These are phyloP conservation scores for Xanthoceras sorbifolium DNA, from an alignment of 345 rosid species.

Conservation along the genomic window DNA sequence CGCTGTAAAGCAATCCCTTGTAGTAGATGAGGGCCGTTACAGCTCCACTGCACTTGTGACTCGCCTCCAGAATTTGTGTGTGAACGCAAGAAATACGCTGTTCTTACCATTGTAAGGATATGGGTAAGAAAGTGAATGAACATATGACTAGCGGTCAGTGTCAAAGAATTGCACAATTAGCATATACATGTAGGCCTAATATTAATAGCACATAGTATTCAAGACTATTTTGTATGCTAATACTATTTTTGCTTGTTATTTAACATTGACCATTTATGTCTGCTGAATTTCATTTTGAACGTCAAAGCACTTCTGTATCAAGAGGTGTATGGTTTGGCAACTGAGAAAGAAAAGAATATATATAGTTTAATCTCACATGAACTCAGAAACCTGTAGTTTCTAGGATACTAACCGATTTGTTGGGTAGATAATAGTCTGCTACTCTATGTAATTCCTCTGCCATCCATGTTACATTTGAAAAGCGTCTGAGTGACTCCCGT, in stretches of 20 bases:
- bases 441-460: conserved; percentile 92
- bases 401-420: conserved; percentile 63
- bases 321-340: not conserved
- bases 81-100: conserved; percentile 95
- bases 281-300: too few species aligned
- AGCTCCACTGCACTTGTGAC: conserved; percentile 61
- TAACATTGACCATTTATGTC: too few species aligned
- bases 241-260: too few species aligned
- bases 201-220: too few species aligned
- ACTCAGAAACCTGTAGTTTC: not conserved
- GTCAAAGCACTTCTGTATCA: not conserved
- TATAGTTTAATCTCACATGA: not conserved
- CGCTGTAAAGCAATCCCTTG: conserved; percentile 85
- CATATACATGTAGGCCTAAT: not conserved
- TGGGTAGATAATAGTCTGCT: conserved; percentile 71
- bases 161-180: not conserved
- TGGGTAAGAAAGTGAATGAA: not conserved
- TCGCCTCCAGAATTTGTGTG: conserved; percentile 79
- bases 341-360: not conserved
- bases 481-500: conserved; percentile 80
- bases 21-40: conserved; percentile 85
- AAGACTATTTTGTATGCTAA: too few species aligned
- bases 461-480: conserved; percentile 88
- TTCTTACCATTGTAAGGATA: conserved; percentile 27
- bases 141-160: not conserved